Evolutionary conservation across 1,284 basidiomycete species (phyloP).

Genomic region (Ceratobasidium sp.): DNA sequence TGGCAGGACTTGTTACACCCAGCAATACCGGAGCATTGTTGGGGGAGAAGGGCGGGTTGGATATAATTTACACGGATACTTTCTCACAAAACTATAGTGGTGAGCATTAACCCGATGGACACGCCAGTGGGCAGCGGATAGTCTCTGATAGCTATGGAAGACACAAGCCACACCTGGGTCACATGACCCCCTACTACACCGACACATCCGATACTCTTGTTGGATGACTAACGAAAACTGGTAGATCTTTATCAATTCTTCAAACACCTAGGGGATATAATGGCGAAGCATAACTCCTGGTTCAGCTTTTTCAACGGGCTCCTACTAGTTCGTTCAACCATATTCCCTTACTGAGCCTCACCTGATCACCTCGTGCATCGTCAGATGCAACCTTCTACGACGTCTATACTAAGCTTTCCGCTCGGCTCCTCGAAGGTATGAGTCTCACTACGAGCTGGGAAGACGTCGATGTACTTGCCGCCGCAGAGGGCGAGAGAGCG

Average conservation of each 20-base stretch:
- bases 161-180: too few relatives aligned
- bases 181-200: too few relatives aligned
- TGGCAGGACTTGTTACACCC: conserved; percentile 89
- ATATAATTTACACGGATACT: conserved; percentile 93
- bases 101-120: conserved; percentile 57
- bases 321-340: conserved; percentile 84
- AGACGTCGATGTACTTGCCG: conserved; percentile 73
- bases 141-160: too few relatives aligned
- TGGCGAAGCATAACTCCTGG: conserved; percentile 80
- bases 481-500: conserved; percentile 62
- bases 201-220: neutral
- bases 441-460: conserved; percentile 83
- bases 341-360: conserved; percentile 43
- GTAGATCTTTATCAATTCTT: conserved; percentile 88
- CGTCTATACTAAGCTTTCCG: conserved; percentile 89
- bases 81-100: conserved; percentile 91
- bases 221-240: neutral
- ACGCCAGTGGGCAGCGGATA: too few relatives aligned
- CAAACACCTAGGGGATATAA: conserved; percentile 81
- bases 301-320: conserved; percentile 98
- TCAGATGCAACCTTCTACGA: conserved; percentile 92
- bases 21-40: conserved; percentile 62
- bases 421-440: conserved; percentile 86
- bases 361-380: neutral
- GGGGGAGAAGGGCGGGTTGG: conserved; percentile 78